A percentile compares a stretch with the other conserved stretches of the same genome.
Evolutionary conservation across 345 rosid genomes (phyloP).

Genomic region (Salix suchowensis): DNA sequence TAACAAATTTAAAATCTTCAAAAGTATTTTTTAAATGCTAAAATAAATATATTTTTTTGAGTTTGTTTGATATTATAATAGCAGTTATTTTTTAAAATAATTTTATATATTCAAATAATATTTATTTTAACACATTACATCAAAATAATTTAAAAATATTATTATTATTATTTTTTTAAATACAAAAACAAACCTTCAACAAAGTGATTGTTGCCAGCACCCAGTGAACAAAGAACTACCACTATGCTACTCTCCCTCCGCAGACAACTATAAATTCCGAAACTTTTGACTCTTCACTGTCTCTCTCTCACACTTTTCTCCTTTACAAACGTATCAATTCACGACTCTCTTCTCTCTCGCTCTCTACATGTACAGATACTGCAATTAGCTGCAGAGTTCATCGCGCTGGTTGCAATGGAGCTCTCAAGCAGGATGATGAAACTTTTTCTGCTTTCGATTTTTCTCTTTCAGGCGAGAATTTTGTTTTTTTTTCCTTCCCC

Average conservation of each 20-base stretch:
- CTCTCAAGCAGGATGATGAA: slow-evolving; percentile 11
- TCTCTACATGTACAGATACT: not conserved
- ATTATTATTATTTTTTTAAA: too few species aligned
- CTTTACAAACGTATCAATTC: not conserved
- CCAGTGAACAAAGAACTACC: not conserved
- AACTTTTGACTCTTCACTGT: not conserved
- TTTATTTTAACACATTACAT: too few species aligned
- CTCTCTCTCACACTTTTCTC: not conserved
- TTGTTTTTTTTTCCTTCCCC: not conserved
- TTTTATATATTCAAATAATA: too few species aligned
- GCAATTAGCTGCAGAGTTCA: not conserved
- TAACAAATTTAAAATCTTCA: too few species aligned
- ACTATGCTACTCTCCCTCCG: not conserved
- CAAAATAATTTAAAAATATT: too few species aligned
- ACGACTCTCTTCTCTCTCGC: slow-evolving; percentile 1
- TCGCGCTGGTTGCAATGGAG: slow-evolving; percentile 16
- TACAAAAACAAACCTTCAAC: not conserved
- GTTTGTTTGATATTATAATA: too few species aligned
- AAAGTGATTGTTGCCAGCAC: slow-evolving; percentile 7
- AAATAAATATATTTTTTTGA: too few species aligned
- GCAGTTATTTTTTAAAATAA: too few species aligned
- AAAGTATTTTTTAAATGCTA: too few species aligned
- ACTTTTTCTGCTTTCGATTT: slow-evolving; percentile 22
- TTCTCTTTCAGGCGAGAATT: slow-evolving; percentile 41
- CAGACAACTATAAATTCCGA: slow-evolving; percentile 33